A percentile compares a stretch with the other conserved stretches of the same genome.
Conservation (phyloP, 2,329 filamentous ascomycete species). For the Pestalotiopsis fici region DNA sequence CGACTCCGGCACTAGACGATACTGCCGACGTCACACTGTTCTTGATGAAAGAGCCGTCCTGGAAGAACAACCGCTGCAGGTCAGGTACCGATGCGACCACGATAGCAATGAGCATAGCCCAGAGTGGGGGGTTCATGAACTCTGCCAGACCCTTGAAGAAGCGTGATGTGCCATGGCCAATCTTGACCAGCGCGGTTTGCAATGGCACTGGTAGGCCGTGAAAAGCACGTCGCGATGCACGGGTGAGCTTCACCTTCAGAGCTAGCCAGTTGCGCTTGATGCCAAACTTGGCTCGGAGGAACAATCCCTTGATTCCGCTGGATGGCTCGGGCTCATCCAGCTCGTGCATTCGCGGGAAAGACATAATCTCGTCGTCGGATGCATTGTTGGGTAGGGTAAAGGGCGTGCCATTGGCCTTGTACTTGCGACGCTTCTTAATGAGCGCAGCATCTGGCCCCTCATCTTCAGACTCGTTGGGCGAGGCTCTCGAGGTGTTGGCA, state of each 20-base stretch:
- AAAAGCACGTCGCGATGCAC: conserved; percentile 25
- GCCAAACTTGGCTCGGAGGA: conserved; percentile 35
- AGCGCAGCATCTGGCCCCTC: conserved; percentile 35
- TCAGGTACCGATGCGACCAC: conserved; percentile 84
- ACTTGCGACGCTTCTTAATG: conserved; percentile 27
- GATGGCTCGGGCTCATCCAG: conserved; percentile 41
- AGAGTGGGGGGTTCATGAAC: conserved; percentile 98
- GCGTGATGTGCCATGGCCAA: conserved; percentile 38
- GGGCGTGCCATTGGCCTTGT: conserved; percentile 22
- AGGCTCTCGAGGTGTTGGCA: conserved; percentile 48
- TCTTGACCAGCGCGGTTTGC: conserved; percentile 33
- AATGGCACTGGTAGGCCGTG: conserved; percentile 42
- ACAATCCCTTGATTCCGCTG: conserved; percentile 41
- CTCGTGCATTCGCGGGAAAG: conserved; percentile 59
- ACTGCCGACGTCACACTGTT: conserved; percentile 92
- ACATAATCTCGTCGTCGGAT: conserved; percentile 57
- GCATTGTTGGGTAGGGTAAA: conserved; percentile 38
- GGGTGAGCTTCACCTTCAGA: conserved; percentile 20
- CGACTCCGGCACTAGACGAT: conserved; percentile 82
- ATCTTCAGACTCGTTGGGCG: conserved; percentile 50
- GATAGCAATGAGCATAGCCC: conserved; percentile 94
- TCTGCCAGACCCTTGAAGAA: conserved; percentile 73
- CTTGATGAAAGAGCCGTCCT: conserved; percentile 83
- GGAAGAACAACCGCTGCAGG: conserved; percentile 85
- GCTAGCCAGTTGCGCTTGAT: conserved; percentile 28